A percentile compares a stretch with the other conserved stretches of the same genome.
phyloP scores from a whole-genome alignment of 192 early-diverging fungal genomes.

The Linnemannia zychae region DNA sequence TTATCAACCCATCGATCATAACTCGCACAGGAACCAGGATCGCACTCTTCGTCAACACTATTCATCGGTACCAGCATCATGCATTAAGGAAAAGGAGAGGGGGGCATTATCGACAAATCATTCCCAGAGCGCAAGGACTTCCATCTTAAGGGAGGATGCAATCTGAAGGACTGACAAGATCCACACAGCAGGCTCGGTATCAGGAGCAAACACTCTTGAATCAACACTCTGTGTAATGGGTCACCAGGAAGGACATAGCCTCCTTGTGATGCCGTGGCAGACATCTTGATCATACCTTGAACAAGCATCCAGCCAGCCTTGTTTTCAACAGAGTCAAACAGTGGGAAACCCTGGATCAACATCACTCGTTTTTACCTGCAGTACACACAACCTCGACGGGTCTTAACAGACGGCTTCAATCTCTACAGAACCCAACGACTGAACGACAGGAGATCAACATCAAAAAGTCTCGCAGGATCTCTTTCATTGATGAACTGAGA shows the following conservation, averaged over 20 bases:
- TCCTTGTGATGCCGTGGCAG: not conserved
- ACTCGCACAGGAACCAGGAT: not conserved
- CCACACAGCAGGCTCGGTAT: not conserved
- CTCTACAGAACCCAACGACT: not conserved
- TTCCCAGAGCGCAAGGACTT: not conserved
- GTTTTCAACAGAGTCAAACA: not conserved
- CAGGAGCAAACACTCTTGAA: not conserved
- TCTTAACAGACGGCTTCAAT: not conserved
- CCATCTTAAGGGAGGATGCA: not conserved
- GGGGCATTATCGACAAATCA: not conserved
- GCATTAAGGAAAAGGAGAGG: not conserved
- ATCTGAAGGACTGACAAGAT: not conserved
- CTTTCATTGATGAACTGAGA: not conserved
- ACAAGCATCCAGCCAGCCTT: not conserved
- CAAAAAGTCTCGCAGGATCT: not conserved
- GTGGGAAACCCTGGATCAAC: constrained; percentile 8
- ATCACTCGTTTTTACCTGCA: not conserved
- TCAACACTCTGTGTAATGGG: not conserved
- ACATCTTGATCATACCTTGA: not conserved
- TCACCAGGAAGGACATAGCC: not conserved
- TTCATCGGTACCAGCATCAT: not conserved
- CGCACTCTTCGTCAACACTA: not conserved
- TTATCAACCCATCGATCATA: not conserved
- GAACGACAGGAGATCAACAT: not conserved
- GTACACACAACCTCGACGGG: not conserved